Base-by-base conservation (phyloP, 805 yeast genomes). In the Spencermartinsiella europaea region DNA sequence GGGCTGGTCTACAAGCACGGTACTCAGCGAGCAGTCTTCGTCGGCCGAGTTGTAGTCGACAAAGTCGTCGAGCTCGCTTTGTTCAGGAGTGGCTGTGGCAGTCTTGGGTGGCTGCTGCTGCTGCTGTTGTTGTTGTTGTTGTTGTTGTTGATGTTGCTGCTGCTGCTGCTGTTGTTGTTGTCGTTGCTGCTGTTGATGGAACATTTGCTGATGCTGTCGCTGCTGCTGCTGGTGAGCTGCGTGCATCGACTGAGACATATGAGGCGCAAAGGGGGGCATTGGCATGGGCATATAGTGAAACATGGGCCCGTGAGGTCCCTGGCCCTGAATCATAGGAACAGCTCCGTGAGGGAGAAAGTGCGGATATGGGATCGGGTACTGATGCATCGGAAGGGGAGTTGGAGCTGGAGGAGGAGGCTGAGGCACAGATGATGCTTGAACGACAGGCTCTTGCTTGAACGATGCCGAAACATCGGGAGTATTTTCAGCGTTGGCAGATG, bases 41-140 rank as follows among this genome's bases (percentile, higher is more conserved):
- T 42, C 51, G 40, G 36, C 45, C n/a, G 44, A 46, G 39, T 55
- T 54, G 53, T 55, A 46, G 57, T 53, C 48, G 36, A 50, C 40
- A 44, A 49, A 54, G 42, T 57, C 59, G 21, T 56, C 61, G 22
- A 56, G 34, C 4, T 42, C 34, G 8, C 42, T 21, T 10, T 27
- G n/a, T 25, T 27, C 37, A 21, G 37, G 14, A 10, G 16, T 17
- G 12, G 35, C 43, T 34, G 53, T 14, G 5, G 46, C 15, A 17
- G 38, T 14, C 33, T 8, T 28, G 35, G 47, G 27, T 17, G 14
- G 17, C 5, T 8, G 15, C 16, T 14, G 15, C 38, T 19, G 4
- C 16, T 20, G 5, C 15, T 25, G 31, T 25, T 25, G 31, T 12
- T 25, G 31, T 25, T 25, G 31, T 12, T 25, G 31, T 25, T 7